Conservation (phyloP, 2,329 filamentous ascomycete species). For the Colletotrichum sp. region DNA sequence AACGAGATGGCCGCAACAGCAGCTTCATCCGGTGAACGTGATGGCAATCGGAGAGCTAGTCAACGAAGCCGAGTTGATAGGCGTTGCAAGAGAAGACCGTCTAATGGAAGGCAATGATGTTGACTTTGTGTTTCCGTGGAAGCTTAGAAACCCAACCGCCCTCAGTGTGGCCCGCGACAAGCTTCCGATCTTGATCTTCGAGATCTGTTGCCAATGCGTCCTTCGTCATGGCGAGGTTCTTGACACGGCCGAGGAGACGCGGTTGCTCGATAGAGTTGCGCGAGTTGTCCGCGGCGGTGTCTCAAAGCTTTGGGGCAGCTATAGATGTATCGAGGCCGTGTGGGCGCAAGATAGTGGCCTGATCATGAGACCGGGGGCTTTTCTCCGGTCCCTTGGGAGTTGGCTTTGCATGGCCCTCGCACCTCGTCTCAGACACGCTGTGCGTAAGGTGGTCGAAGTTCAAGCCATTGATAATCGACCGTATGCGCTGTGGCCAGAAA, state of each 20-base stretch:
- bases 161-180: not conserved
- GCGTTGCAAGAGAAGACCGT: not conserved
- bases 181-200: not conserved
- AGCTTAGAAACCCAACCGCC: not conserved
- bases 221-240: not conserved
- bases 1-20: not conserved
- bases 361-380: not conserved
- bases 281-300: not conserved
- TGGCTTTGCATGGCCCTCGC: not conserved
- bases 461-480: accelerated
- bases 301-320: not conserved
- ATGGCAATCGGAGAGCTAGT: not conserved
- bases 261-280: not conserved
- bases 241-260: not conserved
- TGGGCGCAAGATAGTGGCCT: not conserved
- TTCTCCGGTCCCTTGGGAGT: not conserved
- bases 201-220: not conserved
- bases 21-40: not conserved
- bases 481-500: not conserved
- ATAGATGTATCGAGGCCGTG: not conserved
- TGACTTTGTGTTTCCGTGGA: not conserved
- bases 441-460: not conserved
- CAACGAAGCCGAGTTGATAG: not conserved
- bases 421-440: not conserved
- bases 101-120: not conserved